phyloP scores from a whole-genome alignment of 306 rosid genomes.

The Vigna nakashimae region DNA sequence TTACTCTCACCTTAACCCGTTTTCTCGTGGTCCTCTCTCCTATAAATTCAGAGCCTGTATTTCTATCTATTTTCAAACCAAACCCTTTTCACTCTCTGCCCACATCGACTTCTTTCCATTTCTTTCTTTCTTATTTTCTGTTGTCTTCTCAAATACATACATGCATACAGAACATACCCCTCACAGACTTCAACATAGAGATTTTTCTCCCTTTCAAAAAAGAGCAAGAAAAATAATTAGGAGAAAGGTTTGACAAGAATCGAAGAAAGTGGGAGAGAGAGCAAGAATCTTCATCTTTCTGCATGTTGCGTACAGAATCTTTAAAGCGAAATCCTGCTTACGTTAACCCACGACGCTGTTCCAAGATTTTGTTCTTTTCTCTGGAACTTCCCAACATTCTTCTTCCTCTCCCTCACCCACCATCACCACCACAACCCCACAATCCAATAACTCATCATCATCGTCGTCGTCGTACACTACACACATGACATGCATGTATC shows the following conservation, averaged over 20 bases:
- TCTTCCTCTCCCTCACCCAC: slow-evolving; percentile 22
- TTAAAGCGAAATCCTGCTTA: slow-evolving; percentile 69
- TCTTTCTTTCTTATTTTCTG: not conserved
- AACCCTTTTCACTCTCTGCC: not conserved
- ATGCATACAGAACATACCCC: not conserved
- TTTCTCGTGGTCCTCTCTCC: slow-evolving; percentile 41
- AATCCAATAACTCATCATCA: not conserved
- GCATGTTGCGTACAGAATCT: slow-evolving; percentile 69
- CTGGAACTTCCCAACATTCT: slow-evolving; percentile 40
- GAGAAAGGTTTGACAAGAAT: not conserved
- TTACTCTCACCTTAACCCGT: not conserved
- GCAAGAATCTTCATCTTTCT: slow-evolving; percentile 45
- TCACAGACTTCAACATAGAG: not conserved
- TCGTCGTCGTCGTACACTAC: slow-evolving; percentile 10
- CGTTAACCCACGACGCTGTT: slow-evolving; percentile 64
- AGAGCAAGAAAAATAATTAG: not conserved
- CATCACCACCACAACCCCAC: not conserved
- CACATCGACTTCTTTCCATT: not conserved
- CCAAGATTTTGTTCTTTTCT: slow-evolving; percentile 61
- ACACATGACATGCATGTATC: slow-evolving; percentile 14
- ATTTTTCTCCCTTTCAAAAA: not conserved
- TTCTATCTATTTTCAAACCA: not conserved
- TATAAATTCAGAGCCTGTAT: slow-evolving; percentile 69
- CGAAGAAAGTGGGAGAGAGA: slow-evolving; percentile 31
- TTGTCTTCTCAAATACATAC: not conserved